phyloP scores from a whole-genome alignment of 1,284 basidiomycete species.

The Melampsora americana region DNA sequence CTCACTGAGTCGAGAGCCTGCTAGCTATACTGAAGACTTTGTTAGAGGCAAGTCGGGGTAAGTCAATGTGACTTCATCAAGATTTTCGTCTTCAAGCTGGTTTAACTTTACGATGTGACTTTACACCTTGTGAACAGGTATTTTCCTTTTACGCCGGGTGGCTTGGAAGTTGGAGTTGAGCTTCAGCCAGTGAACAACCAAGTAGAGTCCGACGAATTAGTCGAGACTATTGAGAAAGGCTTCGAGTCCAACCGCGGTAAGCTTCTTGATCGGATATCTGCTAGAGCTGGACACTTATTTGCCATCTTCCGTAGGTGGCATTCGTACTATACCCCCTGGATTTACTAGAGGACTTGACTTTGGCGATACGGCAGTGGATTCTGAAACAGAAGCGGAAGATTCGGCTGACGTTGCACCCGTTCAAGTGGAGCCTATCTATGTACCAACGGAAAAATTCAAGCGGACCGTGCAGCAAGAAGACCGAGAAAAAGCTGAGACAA shows the following conservation, averaged over 20 bases:
- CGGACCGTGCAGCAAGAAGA: conserved; percentile 11
- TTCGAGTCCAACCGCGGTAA: conserved; percentile 28
- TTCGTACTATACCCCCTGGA: conserved; percentile 56
- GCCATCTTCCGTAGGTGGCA: conserved; percentile 47
- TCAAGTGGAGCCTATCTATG: conserved; percentile 29
- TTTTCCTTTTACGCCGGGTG: conserved; percentile 37
- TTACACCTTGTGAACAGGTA: conserved; percentile 3
- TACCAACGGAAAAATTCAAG: conserved; percentile 43
- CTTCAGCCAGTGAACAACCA: conserved; percentile 4
- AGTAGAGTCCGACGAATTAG: background rate
- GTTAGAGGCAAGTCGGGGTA: conserved; percentile 38
- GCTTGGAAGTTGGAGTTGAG: conserved; percentile 3
- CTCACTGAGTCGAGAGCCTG: conserved; percentile 23
- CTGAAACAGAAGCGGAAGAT: conserved; percentile 54
- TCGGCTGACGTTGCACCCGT: conserved; percentile 54
- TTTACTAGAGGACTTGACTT: conserved; percentile 64
- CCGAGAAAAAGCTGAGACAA: conserved; percentile 15
- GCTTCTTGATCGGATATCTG: background rate
- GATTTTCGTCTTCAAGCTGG: no score
- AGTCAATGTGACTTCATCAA: background rate
- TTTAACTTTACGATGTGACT: background rate
- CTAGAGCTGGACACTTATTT: background rate
- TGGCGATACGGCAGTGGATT: conserved; percentile 57
- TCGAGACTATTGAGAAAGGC: conserved; percentile 32
- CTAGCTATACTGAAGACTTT: conserved; percentile 28